A percentile compares a stretch with the other conserved stretches of the same genome.
Evolutionary conservation across 331 rosid genomes (phyloP).

Genomic region (Quercus lobata): DNA sequence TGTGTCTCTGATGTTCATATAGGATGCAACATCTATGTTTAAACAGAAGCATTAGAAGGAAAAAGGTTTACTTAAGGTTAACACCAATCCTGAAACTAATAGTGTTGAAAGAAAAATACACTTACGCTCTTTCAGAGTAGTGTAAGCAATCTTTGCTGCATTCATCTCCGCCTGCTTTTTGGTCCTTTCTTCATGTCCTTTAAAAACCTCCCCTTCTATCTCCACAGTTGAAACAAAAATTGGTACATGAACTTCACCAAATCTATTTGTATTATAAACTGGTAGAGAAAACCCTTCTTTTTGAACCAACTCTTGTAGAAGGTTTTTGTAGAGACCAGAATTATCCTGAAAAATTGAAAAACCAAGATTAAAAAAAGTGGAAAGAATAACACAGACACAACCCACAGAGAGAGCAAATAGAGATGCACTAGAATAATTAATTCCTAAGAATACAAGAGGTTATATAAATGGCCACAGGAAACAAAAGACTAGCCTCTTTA

Average conservation of each 20-base stretch:
- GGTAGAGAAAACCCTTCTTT: conserved; percentile 50
- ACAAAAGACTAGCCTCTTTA: conserved; percentile 53
- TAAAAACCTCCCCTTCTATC: conserved; percentile 48
- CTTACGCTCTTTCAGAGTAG: conserved; percentile 46
- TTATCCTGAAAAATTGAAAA: conserved; percentile 37
- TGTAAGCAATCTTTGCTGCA: conserved; percentile 79
- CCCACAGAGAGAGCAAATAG: neutral
- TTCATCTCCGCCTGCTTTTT: conserved; percentile 79
- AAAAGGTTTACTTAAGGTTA: neutral
- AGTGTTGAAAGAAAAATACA: conserved; percentile 20
- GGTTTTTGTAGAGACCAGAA: conserved; percentile 53
- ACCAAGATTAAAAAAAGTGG: neutral
- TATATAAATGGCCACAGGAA: neutral
- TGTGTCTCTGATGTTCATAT: neutral
- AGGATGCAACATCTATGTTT: neutral
- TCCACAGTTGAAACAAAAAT: conserved; percentile 62
- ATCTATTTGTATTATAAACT: conserved; percentile 31
- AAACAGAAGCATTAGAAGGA: neutral
- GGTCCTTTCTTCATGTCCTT: conserved; percentile 55
- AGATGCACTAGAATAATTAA: neutral
- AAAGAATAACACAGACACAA: neutral
- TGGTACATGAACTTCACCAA: conserved; percentile 56
- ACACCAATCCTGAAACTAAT: neutral
- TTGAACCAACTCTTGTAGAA: conserved; percentile 72
- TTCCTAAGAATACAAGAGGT: neutral